A percentile compares a stretch with the other conserved stretches of the same genome.
Conservation (phyloP, 257 asterid genomes). For the Salvia hispanica region DNA sequence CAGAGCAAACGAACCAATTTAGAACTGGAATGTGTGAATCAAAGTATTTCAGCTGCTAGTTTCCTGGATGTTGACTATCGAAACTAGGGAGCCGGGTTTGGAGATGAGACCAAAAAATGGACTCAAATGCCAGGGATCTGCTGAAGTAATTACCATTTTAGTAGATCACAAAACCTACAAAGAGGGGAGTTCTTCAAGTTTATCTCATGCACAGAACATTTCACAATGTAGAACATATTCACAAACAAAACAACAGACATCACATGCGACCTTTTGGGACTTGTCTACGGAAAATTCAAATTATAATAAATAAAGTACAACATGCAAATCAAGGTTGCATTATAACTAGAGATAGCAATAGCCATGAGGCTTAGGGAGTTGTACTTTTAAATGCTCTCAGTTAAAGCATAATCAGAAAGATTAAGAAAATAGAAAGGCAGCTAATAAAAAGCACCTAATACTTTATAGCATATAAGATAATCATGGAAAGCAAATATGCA, state of each 20-base stretch:
- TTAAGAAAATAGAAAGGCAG: slow-evolving; percentile 1
- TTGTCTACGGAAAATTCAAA: background rate
- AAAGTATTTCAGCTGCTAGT: slow-evolving; percentile 27
- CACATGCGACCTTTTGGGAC: slow-evolving; percentile 1
- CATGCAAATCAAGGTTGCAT: slow-evolving; percentile 22
- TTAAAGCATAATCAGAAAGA: slow-evolving; percentile 18
- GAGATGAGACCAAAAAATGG: slow-evolving; percentile 10
- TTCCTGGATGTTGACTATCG: slow-evolving; percentile 15
- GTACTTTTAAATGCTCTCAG: slow-evolving; percentile 22
- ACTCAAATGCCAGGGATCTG: background rate
- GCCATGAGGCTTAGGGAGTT: slow-evolving; percentile 18
- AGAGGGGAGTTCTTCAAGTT: background rate
- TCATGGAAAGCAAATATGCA: slow-evolving; percentile 21
- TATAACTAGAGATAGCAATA: slow-evolving; percentile 4
- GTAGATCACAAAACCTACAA: background rate
- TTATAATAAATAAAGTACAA: background rate
- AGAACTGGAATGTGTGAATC: slow-evolving; percentile 14
- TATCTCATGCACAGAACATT: slow-evolving; percentile 20
- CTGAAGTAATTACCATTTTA: background rate
- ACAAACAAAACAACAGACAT: slow-evolving; percentile 4
- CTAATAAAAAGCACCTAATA: slow-evolving; percentile 1
- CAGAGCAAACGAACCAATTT: slow-evolving; percentile 29
- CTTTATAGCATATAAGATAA: slow-evolving; percentile 17
- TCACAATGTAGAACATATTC: background rate
- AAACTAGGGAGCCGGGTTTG: background rate